phyloP scores from a whole-genome alignment of 2,329 filamentous ascomycete species.

The Cladosporium oxysporum region DNA sequence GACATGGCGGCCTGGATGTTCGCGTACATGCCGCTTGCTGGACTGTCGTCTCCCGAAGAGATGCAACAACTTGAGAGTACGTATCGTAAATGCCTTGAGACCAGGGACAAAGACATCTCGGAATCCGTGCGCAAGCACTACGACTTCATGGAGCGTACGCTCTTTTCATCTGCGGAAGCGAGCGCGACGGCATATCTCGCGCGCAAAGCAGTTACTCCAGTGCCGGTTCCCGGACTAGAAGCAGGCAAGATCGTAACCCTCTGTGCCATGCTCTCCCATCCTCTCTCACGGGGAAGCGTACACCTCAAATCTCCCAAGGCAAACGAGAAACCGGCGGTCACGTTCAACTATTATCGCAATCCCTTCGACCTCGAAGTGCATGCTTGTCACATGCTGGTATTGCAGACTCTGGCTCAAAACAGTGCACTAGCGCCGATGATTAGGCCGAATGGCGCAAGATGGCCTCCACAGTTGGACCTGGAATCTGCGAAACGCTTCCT shows the following conservation, averaged over 20 bases:
- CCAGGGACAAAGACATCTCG: conserved; percentile 19
- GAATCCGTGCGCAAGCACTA: conserved; percentile 21
- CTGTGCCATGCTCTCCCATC: conserved; percentile 29
- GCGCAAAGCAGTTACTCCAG: conserved; percentile 21
- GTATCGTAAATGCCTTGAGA: conserved; percentile 21
- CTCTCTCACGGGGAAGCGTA: conserved; percentile 31
- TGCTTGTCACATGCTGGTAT: conserved; percentile 33
- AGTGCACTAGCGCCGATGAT: conserved; percentile 39
- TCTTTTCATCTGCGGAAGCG: conserved; percentile 26
- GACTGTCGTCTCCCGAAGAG: conserved; percentile 26
- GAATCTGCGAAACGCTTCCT: conserved; percentile 27
- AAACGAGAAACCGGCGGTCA: conserved; percentile 27
- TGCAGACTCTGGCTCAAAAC: conserved; percentile 45
- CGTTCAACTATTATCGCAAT: conserved; percentile 34
- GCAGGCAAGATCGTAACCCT: conserved; percentile 29
- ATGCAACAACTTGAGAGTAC: conserved; percentile 25
- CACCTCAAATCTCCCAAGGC: conserved; percentile 31
- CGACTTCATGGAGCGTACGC: conserved; percentile 23
- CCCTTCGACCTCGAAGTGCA: conserved; percentile 35
- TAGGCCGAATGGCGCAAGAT: conserved; percentile 24
- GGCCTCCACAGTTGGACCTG: conserved; percentile 21
- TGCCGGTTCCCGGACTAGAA: background rate
- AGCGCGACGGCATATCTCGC: conserved; percentile 26
- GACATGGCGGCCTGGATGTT: conserved; percentile 24
- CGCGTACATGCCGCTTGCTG: conserved; percentile 26